Conservation (phyloP, 2,329 filamentous ascomycete species). For the Sporothrix euskadiensis region DNA sequence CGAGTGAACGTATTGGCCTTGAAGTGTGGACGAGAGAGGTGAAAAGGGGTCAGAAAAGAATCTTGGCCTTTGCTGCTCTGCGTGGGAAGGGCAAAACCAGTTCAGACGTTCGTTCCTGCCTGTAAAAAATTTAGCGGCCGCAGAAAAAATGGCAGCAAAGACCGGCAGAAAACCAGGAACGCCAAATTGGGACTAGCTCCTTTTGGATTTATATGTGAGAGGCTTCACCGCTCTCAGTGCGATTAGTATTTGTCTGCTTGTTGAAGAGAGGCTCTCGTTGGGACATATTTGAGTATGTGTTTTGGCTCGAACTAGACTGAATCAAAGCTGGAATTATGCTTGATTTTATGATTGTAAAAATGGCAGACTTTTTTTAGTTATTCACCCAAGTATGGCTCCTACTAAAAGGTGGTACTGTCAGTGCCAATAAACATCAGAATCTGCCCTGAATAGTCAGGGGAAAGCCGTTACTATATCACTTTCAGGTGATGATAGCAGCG, state of each 20-base stretch:
- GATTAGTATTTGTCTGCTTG: neutral
- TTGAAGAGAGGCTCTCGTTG: neutral
- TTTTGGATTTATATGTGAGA: neutral
- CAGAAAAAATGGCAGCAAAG: slow-evolving; percentile 23
- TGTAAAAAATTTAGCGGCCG: slow-evolving; percentile 27
- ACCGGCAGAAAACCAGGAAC: slow-evolving; percentile 24
- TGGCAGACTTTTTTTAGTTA: neutral
- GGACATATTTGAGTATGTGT: too few species aligned
- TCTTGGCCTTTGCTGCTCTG: neutral
- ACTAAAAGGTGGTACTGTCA: neutral
- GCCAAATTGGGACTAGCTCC: slow-evolving; percentile 30
- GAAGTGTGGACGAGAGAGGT: neutral
- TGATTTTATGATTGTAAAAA: neutral
- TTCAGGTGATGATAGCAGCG: neutral
- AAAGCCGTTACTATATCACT: neutral
- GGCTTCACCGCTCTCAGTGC: slow-evolving; percentile 20
- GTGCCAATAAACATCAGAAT: neutral
- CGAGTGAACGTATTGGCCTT: neutral
- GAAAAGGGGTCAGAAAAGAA: neutral
- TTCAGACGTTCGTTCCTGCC: neutral
- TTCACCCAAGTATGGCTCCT: neutral
- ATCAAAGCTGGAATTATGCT: neutral
- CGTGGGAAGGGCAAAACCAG: neutral
- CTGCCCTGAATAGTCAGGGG: neutral
- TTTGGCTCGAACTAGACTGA: neutral